Evolutionary conservation across 1,139 yeast genomes (phyloP).

Genomic region (Hyphopichia khmerensis): DNA sequence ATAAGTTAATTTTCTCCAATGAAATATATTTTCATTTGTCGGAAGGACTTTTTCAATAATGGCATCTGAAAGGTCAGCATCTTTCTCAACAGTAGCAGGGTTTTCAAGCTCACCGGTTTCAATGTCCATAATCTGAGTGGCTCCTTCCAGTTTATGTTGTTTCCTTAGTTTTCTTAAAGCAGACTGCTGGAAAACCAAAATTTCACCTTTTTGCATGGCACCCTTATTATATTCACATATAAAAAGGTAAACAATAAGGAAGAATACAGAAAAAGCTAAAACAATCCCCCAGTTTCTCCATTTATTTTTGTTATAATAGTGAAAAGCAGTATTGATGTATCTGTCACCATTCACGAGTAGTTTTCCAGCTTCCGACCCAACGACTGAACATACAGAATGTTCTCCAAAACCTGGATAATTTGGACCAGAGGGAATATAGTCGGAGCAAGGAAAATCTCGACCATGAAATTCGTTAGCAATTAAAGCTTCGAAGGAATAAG

Average conservation of each 20-base stretch:
- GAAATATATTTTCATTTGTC: constrained; percentile 22
- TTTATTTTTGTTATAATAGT: constrained; percentile 51
- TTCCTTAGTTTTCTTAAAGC: constrained; percentile 25
- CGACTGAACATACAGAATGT: constrained; percentile 50
- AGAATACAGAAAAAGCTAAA: constrained; percentile 54
- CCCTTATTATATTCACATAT: constrained; percentile 69
- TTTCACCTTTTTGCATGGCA: constrained; percentile 81
- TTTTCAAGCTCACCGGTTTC: constrained; percentile 6
- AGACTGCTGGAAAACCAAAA: constrained; percentile 57
- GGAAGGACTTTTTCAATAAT: neutral
- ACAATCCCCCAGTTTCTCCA: constrained; percentile 79
- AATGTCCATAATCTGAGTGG: constrained; percentile 4
- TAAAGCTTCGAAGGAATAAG: constrained; percentile 55
- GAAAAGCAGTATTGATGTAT: constrained; percentile 42
- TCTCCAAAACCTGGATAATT: constrained; percentile 29
- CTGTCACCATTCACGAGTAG: constrained; percentile 49
- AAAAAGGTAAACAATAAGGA: constrained; percentile 54
- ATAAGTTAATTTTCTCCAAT: constrained; percentile 43
- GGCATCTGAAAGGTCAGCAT: neutral
- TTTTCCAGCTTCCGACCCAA: constrained; percentile 57
- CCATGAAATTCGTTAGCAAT: constrained; percentile 57
- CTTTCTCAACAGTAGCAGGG: neutral
- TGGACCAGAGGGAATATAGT: constrained; percentile 49
- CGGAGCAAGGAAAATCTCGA: constrained; percentile 48
- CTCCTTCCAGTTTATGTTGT: constrained; percentile 1